Evolutionary conservation across 805 yeast genomes (phyloP), one percentile per base, ranked within the genome.

Genomic region (Peterozyma toletana): DNA sequence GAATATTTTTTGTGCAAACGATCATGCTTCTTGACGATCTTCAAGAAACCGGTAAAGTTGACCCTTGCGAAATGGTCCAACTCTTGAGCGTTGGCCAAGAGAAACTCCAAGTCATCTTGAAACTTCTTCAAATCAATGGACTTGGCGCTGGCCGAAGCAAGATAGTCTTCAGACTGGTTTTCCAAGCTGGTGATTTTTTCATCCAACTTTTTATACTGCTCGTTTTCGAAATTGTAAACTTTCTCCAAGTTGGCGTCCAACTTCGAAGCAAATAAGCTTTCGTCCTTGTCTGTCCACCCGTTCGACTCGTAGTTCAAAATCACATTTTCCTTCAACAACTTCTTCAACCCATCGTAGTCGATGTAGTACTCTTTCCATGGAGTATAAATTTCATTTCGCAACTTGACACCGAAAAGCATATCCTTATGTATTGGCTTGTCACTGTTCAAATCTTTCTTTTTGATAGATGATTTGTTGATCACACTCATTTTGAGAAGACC

Each of bases 1-100:
- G 93, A 83, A 63, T 84, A 93, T 50, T 78, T 73, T 30, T 89
- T 76, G 63, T 90, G 97, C 50, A 91, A 63, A 42, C 96, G 78
- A 66, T 93, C 98, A 59, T 93, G 99, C 66, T 91, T 91, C 68
- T 91, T 90, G 51, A 90, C 97, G 53, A 93, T 87, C 60, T 93
- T 93, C 55, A 81, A 75, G 66, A 93, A 91, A 1, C 97, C 99
- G 11, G 99, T 91, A 68, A 83, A 93, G 65, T 93, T 93, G 53
- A 91, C 65, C 56, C 99, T 75, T 36, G 95, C 83, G 66, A 93
- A 93, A 58, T 80, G 86, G 60, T 90, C 96, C 53, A 93, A 70
- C 56, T 87, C 91, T 54, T 85, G 86, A 10, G 98, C 86, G 53
- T 78, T 73, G 10, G 79, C 73, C 48, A 93, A 68, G 27, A 82